Conservation (phyloP, 1,284 basidiomycete species). For the Irpex sp. region DNA sequence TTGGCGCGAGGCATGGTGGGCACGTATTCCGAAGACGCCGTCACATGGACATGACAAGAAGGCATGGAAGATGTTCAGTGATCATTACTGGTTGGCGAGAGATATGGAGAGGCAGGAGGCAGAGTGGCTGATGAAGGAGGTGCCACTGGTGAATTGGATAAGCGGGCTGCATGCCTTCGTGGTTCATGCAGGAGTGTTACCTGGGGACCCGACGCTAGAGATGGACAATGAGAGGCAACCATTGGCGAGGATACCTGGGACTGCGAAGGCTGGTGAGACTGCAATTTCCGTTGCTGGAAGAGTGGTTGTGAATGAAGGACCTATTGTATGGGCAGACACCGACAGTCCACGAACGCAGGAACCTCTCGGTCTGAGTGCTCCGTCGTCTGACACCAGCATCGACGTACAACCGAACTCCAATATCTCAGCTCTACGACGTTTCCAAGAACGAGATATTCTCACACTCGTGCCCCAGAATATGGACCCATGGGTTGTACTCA, state of each 20-base stretch:
- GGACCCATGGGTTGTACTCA: conserved; percentile 80
- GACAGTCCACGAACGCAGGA: neutral
- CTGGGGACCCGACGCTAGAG: conserved; percentile 68
- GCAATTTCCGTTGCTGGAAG: no score
- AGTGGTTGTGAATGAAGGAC: no score
- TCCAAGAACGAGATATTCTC: conserved; percentile 71
- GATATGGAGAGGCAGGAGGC: conserved; percentile 69
- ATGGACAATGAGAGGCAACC: conserved; percentile 68
- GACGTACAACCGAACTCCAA: neutral
- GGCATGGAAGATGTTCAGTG: conserved; percentile 78
- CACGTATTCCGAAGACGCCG: conserved; percentile 33
- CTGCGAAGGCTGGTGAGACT: neutral
- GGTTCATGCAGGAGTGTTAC: conserved; percentile 87
- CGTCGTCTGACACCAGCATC: neutral
- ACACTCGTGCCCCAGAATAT: conserved; percentile 76
- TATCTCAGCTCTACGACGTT: conserved; percentile 27
- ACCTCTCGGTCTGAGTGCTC: neutral
- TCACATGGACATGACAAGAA: conserved; percentile 55
- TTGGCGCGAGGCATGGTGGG: conserved; percentile 55
- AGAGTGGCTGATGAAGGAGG: conserved; percentile 61
- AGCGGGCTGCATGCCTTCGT: conserved; percentile 73
- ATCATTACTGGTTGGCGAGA: conserved; percentile 82
- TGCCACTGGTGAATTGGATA: conserved; percentile 63
- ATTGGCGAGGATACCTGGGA: conserved; percentile 63
- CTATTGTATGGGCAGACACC: no score